These are phyloP conservation scores for Saccharum spontaneum DNA, from an alignment of 176 grass and related monocot species.

Conservation along the genomic window DNA sequence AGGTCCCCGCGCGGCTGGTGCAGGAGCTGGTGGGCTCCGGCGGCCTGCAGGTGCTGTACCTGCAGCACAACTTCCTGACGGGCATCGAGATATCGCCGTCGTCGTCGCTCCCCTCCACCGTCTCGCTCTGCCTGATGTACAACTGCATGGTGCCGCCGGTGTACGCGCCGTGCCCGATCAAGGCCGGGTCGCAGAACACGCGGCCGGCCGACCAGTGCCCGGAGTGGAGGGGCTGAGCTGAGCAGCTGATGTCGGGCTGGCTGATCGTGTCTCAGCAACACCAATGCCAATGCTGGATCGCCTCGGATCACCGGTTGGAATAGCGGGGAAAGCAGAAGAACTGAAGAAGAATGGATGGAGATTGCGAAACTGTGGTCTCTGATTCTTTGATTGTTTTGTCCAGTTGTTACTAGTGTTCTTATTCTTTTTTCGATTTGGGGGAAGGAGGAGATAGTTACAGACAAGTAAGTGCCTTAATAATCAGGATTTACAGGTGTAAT, in stretches of 20 bases:
- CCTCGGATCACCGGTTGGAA: constrained; percentile 42
- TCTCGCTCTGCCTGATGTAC: constrained; percentile 90
- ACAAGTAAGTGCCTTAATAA: constrained; percentile 46
- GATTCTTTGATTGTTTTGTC: constrained; percentile 91
- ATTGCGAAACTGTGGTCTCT: constrained; percentile 40
- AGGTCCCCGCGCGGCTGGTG: constrained; percentile 76
- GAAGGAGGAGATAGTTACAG: constrained; percentile 35
- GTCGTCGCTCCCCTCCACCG: constrained; percentile 65
- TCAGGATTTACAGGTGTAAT: constrained; percentile 45
- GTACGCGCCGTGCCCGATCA: constrained; percentile 88
- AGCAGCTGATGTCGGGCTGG: background rate
- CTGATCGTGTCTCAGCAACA: background rate
- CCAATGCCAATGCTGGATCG: constrained; percentile 35
- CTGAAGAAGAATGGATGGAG: constrained; percentile 19
- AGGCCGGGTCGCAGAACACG: constrained; percentile 84
- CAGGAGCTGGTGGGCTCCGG: constrained; percentile 74
- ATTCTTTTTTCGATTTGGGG: constrained; percentile 42
- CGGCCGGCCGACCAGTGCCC: constrained; percentile 91
- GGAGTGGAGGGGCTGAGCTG: constrained; percentile 64
- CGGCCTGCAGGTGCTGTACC: constrained; percentile 78
- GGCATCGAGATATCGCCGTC: constrained; percentile 82
- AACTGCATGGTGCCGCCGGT: constrained; percentile 97
- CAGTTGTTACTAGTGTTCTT: constrained; percentile 49
- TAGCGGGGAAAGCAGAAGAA: background rate
- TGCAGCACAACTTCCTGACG: constrained; percentile 97